These are phyloP conservation scores for Aspergillus phoenicis DNA, from an alignment of 2,329 filamentous ascomycete genomes.

Conservation along the genomic window DNA sequence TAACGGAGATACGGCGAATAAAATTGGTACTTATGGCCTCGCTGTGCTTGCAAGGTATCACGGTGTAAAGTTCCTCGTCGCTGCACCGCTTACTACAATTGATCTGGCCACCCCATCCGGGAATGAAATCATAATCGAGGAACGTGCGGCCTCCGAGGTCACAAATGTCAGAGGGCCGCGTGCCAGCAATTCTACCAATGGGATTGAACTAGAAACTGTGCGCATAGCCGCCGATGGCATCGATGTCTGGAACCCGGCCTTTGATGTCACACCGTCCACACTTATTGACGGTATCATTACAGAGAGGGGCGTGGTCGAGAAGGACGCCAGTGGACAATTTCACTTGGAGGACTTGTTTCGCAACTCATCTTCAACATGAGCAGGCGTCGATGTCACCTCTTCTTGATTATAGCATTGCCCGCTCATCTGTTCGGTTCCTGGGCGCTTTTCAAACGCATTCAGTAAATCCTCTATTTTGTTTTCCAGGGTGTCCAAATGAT, in stretches of 20 bases:
- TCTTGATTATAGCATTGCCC: neutral
- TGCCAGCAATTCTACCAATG: slow-evolving; percentile 57
- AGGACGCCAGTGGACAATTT: slow-evolving; percentile 71
- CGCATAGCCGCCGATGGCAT: slow-evolving; percentile 78
- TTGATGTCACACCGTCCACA: slow-evolving; percentile 87
- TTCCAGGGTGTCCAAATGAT: slow-evolving; percentile 57
- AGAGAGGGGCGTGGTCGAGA: slow-evolving; percentile 83
- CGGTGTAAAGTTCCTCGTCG: slow-evolving; percentile 90
- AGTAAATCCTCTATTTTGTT: slow-evolving; percentile 48
- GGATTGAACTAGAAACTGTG: slow-evolving; percentile 60
- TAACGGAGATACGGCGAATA: slow-evolving; percentile 97
- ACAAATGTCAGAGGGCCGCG: slow-evolving; percentile 80
- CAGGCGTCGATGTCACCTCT: neutral
- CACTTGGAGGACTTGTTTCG: slow-evolving; percentile 48
- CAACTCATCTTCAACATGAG: neutral
- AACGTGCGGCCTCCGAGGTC: slow-evolving; percentile 78
- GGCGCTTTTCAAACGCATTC: slow-evolving; percentile 3
- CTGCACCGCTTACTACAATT: slow-evolving; percentile 91
- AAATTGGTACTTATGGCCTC: slow-evolving; percentile 92
- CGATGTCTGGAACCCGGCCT: slow-evolving; percentile 92
- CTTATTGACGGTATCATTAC: slow-evolving; percentile 95
- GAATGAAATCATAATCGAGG: slow-evolving; percentile 82
- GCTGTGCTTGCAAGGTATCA: slow-evolving; percentile 89
- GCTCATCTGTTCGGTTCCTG: neutral
- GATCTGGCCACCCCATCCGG: slow-evolving; percentile 80